Base-by-base conservation (phyloP, 768 basidiomycete species). In the Collybiopsis luxurians region DNA sequence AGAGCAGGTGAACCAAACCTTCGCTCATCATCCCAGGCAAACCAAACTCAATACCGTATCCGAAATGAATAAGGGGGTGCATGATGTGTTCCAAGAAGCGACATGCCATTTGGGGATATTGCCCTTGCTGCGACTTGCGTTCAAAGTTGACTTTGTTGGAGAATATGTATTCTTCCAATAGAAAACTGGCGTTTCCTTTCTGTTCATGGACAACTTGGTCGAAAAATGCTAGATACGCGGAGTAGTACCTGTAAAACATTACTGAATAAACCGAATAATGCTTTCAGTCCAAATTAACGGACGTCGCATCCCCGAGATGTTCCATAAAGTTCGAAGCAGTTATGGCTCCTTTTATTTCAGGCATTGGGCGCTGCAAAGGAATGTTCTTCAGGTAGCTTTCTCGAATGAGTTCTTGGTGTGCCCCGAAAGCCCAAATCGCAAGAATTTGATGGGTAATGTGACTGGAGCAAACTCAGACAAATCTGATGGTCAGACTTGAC, bases 51-150 rank as follows among this genome's bases (percentile, higher is more conserved):
- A 78, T 67, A 3, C 85, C 87, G 66, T 82, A 81, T 12, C 85
- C 87, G 2, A 71, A 61, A 60, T 89, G 85, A 45, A 90, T 88
- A 34, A 87, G 54, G 0, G 87, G 83, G 61, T 90, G 88, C 3
- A 89, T 27, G 9, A 86, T 63, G 2, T 83, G 84, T 1, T 74
- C 74, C 13, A 85, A 36, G 58, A 85, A 77, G 11, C 87, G 79
- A 43, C 73, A 75, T 11, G 89, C 63, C 85, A 89, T 85, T 58
- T 76, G 69, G 0, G 82, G 82, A 27, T 80, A 75, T 44, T 44
- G 12, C 3, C 69, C 68, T 11, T 63, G 69, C 46, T 57, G 34
- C 56, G 61, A 31, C 50, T 9, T 62, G 0, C 64, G 59, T 11
- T 68, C 73, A 43, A 77, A 70, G 55, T 87, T 88, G 50, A 72